phyloP scores from a whole-genome alignment of 768 basidiomycete species.

The Arthromyces matolae region DNA sequence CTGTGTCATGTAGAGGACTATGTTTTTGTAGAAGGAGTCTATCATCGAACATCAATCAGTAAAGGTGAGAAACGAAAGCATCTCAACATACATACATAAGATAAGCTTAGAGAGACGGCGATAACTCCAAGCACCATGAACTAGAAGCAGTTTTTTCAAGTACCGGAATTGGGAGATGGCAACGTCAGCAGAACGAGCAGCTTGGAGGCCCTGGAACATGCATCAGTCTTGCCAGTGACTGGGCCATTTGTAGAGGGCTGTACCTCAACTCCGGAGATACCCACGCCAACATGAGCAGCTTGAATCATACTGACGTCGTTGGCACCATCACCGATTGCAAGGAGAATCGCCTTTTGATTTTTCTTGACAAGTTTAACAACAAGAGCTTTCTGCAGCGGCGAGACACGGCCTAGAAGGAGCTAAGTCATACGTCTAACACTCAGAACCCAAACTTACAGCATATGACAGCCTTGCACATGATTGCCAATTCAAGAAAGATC shows the following conservation, averaged over 20 bases:
- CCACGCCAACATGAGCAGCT: conserved; percentile 95
- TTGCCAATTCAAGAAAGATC: conserved; percentile 88
- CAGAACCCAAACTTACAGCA: conserved; percentile 64
- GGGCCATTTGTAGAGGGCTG: conserved; percentile 10
- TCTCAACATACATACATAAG: conserved; percentile 61
- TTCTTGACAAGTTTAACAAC: conserved; percentile 99
- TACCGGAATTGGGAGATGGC: conserved; percentile 97
- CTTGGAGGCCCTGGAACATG: conserved; percentile 80
- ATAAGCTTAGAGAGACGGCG: conserved; percentile 92
- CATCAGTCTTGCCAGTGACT: not conserved
- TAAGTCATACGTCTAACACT: conserved; percentile 7
- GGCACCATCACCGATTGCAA: conserved; percentile 96
- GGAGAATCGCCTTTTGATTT: conserved; percentile 87
- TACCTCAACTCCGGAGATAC: conserved; percentile 96
- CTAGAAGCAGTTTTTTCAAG: conserved; percentile 90
- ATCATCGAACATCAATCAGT: conserved; percentile 9
- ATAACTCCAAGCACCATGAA: conserved; percentile 99
- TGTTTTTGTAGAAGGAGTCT: conserved; percentile 99
- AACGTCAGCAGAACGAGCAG: conserved; percentile 94
- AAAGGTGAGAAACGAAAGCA: not conserved
- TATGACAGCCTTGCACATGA: conserved; percentile 98
- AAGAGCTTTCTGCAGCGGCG: conserved; percentile 93
- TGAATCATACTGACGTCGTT: conserved; percentile 99
- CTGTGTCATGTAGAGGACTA: conserved; percentile 95
- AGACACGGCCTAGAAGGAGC: conserved; percentile 94